Evolutionary conservation across 2,329 filamentous ascomycete species (phyloP).

Genomic region (Botryotinia globosa): DNA sequence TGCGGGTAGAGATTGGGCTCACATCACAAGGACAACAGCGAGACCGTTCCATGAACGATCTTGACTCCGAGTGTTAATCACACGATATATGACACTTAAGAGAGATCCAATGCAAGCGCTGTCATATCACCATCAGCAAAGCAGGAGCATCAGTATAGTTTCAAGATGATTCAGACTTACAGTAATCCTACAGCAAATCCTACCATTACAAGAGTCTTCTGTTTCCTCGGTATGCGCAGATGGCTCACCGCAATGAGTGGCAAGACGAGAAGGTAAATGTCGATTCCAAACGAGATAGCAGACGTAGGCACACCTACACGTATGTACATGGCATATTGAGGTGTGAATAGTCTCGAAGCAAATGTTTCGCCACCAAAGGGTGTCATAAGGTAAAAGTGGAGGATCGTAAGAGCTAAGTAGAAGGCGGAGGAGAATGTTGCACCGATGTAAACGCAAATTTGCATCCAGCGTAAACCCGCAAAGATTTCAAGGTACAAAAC

Average conservation of each 20-base stretch:
- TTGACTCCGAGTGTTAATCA: accelerated
- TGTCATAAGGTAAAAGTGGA: accelerated
- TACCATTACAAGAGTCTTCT: neutral
- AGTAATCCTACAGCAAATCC: neutral
- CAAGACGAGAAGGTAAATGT: neutral
- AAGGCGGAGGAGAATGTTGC: neutral
- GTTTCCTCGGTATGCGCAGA: accelerated
- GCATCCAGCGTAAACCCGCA: neutral
- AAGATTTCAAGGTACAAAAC: neutral
- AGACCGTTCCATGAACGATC: neutral
- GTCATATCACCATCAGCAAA: accelerated
- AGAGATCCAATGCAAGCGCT: neutral
- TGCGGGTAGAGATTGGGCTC: neutral
- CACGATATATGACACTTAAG: neutral
- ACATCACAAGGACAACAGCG: accelerated
- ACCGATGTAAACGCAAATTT: neutral
- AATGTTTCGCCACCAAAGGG: neutral
- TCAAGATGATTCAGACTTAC: neutral
- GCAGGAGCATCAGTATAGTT: no score
- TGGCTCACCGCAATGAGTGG: neutral
- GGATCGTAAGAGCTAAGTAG: accelerated
- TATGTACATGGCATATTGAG: accelerated
- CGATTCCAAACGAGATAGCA: neutral
- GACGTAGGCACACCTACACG: accelerated
- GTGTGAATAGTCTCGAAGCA: neutral